Conservation (phyloP, 1,284 basidiomycete species). For the Irpex lacteus region DNA sequence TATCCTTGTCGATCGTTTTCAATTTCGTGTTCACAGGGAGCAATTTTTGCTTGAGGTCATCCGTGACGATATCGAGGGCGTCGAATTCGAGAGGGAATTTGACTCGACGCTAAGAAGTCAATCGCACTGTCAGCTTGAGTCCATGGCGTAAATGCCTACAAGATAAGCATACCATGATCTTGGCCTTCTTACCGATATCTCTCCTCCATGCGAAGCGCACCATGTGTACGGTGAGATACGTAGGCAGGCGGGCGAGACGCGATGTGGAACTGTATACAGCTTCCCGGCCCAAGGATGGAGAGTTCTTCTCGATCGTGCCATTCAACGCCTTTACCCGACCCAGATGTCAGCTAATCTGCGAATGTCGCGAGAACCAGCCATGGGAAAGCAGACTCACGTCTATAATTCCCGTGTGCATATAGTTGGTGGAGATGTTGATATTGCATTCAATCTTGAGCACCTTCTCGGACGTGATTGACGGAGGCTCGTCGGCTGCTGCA, state of each 20-base stretch:
- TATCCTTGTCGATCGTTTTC: slow-evolving; percentile 80
- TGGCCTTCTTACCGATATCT: slow-evolving; percentile 89
- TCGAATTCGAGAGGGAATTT: slow-evolving; percentile 92
- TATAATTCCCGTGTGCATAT: slow-evolving; percentile 84
- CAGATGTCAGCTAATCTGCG: background rate
- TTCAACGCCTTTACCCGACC: slow-evolving; percentile 62
- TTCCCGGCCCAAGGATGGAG: slow-evolving; percentile 74
- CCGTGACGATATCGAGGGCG: slow-evolving; percentile 78
- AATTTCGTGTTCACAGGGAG: slow-evolving; percentile 70
- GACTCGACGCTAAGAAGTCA: slow-evolving; percentile 71
- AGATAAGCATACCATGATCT: slow-evolving; percentile 71
- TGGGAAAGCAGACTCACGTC: slow-evolving; percentile 53
- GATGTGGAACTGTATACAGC: slow-evolving; percentile 86
- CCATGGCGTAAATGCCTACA: background rate
- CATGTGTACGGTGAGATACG: slow-evolving; percentile 88
- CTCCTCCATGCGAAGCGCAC: slow-evolving; percentile 95
- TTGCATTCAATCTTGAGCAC: slow-evolving; percentile 93
- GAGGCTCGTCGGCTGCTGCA: slow-evolving; percentile 80
- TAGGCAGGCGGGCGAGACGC: slow-evolving; percentile 81
- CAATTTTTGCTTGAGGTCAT: slow-evolving; percentile 74
- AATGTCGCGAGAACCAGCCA: background rate
- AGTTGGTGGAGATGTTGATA: slow-evolving; percentile 85
- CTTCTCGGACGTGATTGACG: slow-evolving; percentile 65
- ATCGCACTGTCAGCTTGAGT: background rate
- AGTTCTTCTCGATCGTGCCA: slow-evolving; percentile 85